These are phyloP conservation scores for Neoboletus subvelutipes DNA, from an alignment of 768 basidiomycete species.

Conservation along the genomic window DNA sequence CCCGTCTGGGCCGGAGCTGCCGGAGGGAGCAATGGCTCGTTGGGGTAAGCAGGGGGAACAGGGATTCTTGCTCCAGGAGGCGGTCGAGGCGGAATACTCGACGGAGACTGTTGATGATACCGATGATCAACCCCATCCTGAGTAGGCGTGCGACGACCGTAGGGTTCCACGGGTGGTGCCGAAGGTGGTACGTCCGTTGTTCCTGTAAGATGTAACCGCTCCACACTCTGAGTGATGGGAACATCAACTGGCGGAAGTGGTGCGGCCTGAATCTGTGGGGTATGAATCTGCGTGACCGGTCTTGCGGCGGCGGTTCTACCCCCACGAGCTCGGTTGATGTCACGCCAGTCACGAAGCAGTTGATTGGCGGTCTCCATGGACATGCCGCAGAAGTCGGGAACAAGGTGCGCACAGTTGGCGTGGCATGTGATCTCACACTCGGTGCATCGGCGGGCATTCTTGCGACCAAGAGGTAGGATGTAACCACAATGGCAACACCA, in stretches of 20 bases:
- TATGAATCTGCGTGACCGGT: constrained; percentile 35
- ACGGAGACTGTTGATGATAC: constrained; percentile 37
- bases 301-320: constrained; percentile 41
- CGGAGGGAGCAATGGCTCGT: constrained; percentile 33
- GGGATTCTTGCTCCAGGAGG: constrained; percentile 40
- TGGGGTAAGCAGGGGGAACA: constrained; percentile 35
- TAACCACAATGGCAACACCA: constrained; percentile 99
- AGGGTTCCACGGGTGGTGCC: constrained; percentile 19
- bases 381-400: constrained; percentile 99
- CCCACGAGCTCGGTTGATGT: constrained; percentile 76
- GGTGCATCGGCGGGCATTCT: constrained; percentile 93
- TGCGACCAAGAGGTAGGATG: constrained; percentile 94
- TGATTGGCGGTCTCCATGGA: constrained; percentile 99
- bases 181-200: constrained; percentile 37
- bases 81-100: constrained; percentile 34
- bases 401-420: constrained; percentile 95
- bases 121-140: constrained; percentile 43
- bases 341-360: constrained; percentile 84
- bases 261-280: constrained; percentile 31
- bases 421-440: constrained; percentile 98
- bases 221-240: constrained; percentile 39
- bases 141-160: constrained; percentile 25
- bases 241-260: constrained; percentile 34
- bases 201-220: constrained; percentile 45
- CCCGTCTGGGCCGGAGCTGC: constrained; percentile 12